Base-by-base conservation (phyloP, 495 filamentous ascomycete genomes). In the Bathelium albidoporum region DNA sequence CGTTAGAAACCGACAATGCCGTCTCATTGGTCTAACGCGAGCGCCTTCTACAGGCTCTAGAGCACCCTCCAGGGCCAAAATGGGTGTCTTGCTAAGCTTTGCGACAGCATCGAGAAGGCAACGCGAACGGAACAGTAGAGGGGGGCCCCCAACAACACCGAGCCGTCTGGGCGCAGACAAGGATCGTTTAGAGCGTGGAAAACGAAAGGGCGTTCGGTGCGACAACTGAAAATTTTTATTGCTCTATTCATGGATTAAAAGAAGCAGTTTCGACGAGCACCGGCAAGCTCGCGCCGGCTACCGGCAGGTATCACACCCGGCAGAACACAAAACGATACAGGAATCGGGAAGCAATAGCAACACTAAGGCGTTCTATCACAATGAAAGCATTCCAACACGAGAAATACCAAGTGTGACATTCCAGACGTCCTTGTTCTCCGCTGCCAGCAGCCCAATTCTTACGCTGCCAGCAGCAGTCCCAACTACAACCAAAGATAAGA, bases 231-330 rank as follows among this genome's bases (percentile, higher is more conserved):
- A 26, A 5, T 12, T 9, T 28, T 29, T 16, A 29, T 55, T 55
- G 49, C 49, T 55, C 49, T 55, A 55, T 55, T 55, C 26, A 55
- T 55, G 49, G 49, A 55, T 7, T 29, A 18, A 39, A n/a, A 5
- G 34, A 14, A 14, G 34, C 44, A 12, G 24, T 55, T 24, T 55
- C 16, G 22, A 55, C 49, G 29, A 55, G 49, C 29, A 28, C 24
- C 49, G 24, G 49, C 49, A 20, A n/a, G 49, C 24, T 26, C 49
- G 24, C 12, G 22, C 49, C 49, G 49, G 49, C 24, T 29, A 24
- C 26, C 49, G 24, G 29, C 49, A 55, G 24, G 29, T 29, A 24
- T 2, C 2, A 20, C 49, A 29, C 20, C 22, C 49, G 22, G 49
- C 49, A 55, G 24, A 29, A 55, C 26, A 55, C 5, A 10, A 2